Percentiles rank a stretch among this genome's conserved stretches.
These are phyloP conservation scores for Mycosarcoma mackinlayi DNA, from an alignment of 1,284 basidiomycete species.

Conservation along the genomic window DNA sequence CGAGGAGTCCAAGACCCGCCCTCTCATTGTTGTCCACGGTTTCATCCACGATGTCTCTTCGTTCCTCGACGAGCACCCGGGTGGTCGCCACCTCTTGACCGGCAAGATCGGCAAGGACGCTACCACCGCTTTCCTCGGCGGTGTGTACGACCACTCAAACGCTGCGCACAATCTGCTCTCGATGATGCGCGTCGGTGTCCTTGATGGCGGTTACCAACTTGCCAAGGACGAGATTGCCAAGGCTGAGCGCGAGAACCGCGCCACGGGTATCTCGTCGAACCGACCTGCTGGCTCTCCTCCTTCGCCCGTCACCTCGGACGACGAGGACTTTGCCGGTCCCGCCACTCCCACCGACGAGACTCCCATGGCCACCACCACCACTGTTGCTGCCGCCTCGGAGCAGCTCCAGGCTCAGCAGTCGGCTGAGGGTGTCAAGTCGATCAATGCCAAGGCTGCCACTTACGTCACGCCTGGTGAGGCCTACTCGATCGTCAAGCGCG, in stretches of 20 bases:
- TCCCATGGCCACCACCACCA: constrained; percentile 33
- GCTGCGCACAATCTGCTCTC: constrained; percentile 66
- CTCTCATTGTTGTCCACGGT: constrained; percentile 63
- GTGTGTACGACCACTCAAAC: constrained; percentile 67
- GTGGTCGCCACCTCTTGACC: constrained; percentile 61
- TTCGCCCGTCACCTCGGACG: constrained; percentile 55
- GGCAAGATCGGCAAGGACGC: constrained; percentile 65
- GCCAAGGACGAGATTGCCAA: constrained; percentile 55
- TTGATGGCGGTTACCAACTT: constrained; percentile 66
- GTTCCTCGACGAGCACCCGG: constrained; percentile 67
- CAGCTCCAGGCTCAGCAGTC: constrained; percentile 49
- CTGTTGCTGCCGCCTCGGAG: constrained; percentile 45
- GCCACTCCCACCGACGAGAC: constrained; percentile 50
- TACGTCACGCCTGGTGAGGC: constrained; percentile 64
- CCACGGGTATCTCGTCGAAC: constrained; percentile 37
- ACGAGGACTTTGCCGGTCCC: constrained; percentile 47
- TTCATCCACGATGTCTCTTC: constrained; percentile 66
- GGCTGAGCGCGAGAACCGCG: constrained; percentile 47
- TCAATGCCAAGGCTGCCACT: constrained; percentile 47
- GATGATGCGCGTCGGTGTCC: constrained; percentile 67
- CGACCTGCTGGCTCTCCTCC: constrained; percentile 49
- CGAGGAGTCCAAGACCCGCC: constrained; percentile 64
- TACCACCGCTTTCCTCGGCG: constrained; percentile 65
- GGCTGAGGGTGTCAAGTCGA: constrained; percentile 40
- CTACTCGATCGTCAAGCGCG: constrained; percentile 60